A percentile compares a stretch with the other conserved stretches of the same genome.
Conservation (phyloP, 176 grass and related monocot genomes). For the Oryza nivara region DNA sequence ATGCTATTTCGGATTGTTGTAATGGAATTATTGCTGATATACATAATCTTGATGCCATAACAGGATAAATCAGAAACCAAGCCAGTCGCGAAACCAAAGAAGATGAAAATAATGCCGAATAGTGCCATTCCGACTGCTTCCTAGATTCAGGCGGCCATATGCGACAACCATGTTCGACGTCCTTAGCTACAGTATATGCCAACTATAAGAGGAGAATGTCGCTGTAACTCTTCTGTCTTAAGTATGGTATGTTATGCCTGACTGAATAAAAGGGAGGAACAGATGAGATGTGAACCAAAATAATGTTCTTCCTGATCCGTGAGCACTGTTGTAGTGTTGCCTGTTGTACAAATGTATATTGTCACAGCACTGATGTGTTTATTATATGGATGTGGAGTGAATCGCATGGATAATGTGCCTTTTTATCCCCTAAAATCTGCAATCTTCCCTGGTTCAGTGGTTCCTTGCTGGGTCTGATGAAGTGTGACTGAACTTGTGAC, state of each 20-base stretch:
- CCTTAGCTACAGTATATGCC: neutral
- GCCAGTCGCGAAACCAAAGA: slow-evolving; percentile 14
- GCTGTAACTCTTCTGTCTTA: neutral
- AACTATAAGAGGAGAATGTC: neutral
- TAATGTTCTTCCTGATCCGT: neutral
- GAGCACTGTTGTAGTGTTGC: neutral
- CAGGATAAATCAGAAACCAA: slow-evolving; percentile 40
- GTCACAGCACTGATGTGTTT: neutral
- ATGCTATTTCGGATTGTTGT: neutral
- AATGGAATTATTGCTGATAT: neutral
- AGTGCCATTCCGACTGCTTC: slow-evolving; percentile 43
- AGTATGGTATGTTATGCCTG: neutral
- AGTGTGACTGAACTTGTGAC: too few relatives aligned
- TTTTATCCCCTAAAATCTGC: neutral
- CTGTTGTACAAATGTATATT: neutral
- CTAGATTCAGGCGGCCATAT: neutral
- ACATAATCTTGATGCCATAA: slow-evolving; percentile 12
- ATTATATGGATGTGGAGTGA: neutral
- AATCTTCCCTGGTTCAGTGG: neutral
- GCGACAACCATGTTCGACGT: neutral
- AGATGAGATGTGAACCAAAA: neutral
- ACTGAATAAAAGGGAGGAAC: slow-evolving; percentile 39
- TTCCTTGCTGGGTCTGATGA: too few relatives aligned
- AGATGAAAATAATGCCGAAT: slow-evolving; percentile 43
- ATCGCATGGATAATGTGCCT: neutral